These are phyloP conservation scores for Zoysia pacifica DNA, from an alignment of 176 grass and related monocot species.

Conservation along the genomic window DNA sequence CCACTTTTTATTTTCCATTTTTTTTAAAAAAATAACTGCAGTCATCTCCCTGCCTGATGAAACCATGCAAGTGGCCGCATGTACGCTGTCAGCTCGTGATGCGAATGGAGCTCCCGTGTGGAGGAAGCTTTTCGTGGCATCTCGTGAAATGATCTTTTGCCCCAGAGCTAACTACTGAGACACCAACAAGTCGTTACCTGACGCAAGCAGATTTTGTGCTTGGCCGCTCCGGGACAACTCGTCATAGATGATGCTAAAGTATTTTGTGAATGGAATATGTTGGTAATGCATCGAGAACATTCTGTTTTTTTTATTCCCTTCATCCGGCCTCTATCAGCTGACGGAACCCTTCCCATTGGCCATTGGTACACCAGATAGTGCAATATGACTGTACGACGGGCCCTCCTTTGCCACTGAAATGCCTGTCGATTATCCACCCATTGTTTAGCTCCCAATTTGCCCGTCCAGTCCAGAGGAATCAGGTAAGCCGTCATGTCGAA, in stretches of 20 bases:
- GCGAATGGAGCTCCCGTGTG: background rate
- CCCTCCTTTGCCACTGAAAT: background rate
- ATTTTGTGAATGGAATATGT: background rate
- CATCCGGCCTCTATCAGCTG: background rate
- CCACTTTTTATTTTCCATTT: no score
- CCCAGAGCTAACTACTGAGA: background rate
- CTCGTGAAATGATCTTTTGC: background rate
- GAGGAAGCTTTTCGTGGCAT: background rate
- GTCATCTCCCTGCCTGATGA: no score
- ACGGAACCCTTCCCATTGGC: background rate
- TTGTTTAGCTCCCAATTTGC: conserved; percentile 1
- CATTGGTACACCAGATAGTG: background rate
- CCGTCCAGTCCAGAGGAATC: background rate
- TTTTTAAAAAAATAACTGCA: no score
- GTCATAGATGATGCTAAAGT: conserved; percentile 15
- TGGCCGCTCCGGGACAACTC: background rate
- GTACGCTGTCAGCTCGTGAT: background rate
- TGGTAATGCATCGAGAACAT: background rate
- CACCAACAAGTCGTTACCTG: background rate
- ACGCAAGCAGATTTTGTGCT: conserved; percentile 1
- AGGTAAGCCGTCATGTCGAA: conserved; percentile 11
- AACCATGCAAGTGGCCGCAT: background rate
- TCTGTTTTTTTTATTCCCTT: background rate
- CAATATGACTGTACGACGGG: background rate
- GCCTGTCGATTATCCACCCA: background rate